Evolutionary conservation across 2,329 filamentous ascomycete genomes (phyloP).

Genomic region (Monilinia fructigena): DNA sequence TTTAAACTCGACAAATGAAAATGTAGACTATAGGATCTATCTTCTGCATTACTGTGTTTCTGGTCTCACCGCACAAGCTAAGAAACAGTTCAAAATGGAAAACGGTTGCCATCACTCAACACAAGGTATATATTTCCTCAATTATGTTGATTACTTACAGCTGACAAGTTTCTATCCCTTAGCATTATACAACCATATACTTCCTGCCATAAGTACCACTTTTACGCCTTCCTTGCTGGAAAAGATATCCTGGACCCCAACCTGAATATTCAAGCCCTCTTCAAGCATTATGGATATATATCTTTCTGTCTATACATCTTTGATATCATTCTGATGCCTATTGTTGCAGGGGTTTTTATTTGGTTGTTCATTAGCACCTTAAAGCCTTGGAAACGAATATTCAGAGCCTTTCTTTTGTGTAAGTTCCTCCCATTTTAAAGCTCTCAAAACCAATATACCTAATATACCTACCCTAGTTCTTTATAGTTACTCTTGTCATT

Average conservation of each 20-base stretch:
- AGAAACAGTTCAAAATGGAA: neutral
- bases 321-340: slow-evolving; percentile 1
- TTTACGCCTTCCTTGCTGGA: neutral
- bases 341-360: slow-evolving; percentile 2
- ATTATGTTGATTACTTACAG: neutral
- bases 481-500: neutral
- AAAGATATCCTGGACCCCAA: neutral
- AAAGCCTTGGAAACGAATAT: neutral
- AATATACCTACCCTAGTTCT: neutral
- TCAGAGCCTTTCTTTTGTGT: slow-evolving; percentile 11
- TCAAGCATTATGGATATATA: slow-evolving; percentile 9
- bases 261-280: neutral
- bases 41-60: slow-evolving; percentile 10
- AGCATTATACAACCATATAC: slow-evolving; percentile 5
- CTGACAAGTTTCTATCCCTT: neutral
- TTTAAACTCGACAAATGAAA: neutral
- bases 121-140: neutral
- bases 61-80: neutral
- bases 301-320: slow-evolving; percentile 5
- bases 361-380: slow-evolving; percentile 11
- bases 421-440: neutral
- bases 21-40: slow-evolving; percentile 1
- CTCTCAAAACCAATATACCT: neutral
- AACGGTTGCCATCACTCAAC: slow-evolving; percentile 8
- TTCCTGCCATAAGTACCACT: neutral